Percentiles rank a stretch among this genome's conserved stretches.
Evolutionary conservation across 768 basidiomycete species (phyloP).

Genomic region (Leucocoprinus birnbaumii): DNA sequence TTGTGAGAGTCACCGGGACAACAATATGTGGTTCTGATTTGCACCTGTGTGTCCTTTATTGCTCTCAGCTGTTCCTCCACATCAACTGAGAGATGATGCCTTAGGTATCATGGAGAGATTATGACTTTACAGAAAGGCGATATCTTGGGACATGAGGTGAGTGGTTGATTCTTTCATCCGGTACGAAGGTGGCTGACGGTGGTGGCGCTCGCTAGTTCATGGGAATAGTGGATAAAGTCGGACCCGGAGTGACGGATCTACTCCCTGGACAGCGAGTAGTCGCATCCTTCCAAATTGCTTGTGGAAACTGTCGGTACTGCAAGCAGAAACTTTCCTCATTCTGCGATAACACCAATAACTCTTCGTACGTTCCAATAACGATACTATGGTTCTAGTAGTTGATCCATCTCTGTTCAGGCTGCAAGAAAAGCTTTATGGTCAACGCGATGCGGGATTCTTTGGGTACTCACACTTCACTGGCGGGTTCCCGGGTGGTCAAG

Average conservation of each 20-base stretch:
- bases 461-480: slow-evolving; percentile 73
- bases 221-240: slow-evolving; percentile 66
- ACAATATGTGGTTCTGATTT: slow-evolving; percentile 72
- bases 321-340: slow-evolving; percentile 69
- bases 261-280: slow-evolving; percentile 70
- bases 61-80: too few species aligned
- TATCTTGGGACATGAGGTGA: slow-evolving; percentile 70
- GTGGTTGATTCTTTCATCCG: too few species aligned
- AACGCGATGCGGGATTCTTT: slow-evolving; percentile 68
- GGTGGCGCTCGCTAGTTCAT: slow-evolving; percentile 43
- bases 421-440: slow-evolving; percentile 59
- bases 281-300: slow-evolving; percentile 76
- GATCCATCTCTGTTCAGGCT: slow-evolving; percentile 29
- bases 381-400: slow-evolving; percentile 10
- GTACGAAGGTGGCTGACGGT: too few species aligned
- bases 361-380: slow-evolving; percentile 40
- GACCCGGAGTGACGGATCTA: slow-evolving; percentile 60
- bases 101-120: slow-evolving; percentile 65
- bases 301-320: slow-evolving; percentile 72
- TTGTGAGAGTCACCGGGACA: slow-evolving; percentile 72
- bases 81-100: too few species aligned
- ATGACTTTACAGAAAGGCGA: slow-evolving; percentile 68
- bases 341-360: slow-evolving; percentile 72
- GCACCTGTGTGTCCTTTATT: slow-evolving; percentile 36
- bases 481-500: slow-evolving; percentile 73